These are phyloP conservation scores for Ceratocystis colombiana DNA, from an alignment of 2,329 filamentous ascomycete species.

Conservation along the genomic window DNA sequence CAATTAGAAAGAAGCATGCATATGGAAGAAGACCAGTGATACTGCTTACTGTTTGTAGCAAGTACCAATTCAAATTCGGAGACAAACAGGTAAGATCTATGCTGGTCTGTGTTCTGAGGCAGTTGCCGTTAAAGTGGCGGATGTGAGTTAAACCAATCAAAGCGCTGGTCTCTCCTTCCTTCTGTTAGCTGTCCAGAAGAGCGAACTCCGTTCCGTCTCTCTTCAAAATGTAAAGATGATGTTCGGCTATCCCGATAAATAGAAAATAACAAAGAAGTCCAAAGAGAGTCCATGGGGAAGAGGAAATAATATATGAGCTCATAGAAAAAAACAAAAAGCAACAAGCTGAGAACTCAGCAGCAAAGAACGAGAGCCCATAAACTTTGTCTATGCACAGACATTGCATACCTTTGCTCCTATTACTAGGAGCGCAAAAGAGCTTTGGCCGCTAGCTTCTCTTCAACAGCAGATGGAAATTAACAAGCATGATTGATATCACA, in stretches of 20 bases:
- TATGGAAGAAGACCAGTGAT: background rate
- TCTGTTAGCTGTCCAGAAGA: background rate
- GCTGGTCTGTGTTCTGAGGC: background rate
- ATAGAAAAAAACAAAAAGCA: background rate
- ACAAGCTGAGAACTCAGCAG: background rate
- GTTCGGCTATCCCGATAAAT: constrained; percentile 7
- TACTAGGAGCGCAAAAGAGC: constrained; percentile 5
- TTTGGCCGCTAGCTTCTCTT: constrained; percentile 11
- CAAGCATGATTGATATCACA: constrained; percentile 4
- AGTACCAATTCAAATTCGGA: background rate
- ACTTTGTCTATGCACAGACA: constrained; percentile 10
- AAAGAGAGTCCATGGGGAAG: background rate
- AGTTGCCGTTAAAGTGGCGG: constrained; percentile 5
- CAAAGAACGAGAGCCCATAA: background rate
- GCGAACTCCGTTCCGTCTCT: background rate
- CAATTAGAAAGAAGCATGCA: background rate
- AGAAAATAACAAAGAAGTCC: background rate
- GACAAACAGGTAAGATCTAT: background rate
- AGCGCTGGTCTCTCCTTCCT: background rate
- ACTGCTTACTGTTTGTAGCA: background rate
- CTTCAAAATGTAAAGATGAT: background rate
- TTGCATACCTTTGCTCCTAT: background rate
- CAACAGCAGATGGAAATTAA: constrained; percentile 8
- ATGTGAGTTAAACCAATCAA: background rate
- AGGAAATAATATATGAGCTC: background rate